Evolutionary conservation across 2,329 filamentous ascomycete species (phyloP), one percentile per base, ranked within the genome.

Genomic region (Cordyceps fumosorosea): DNA sequence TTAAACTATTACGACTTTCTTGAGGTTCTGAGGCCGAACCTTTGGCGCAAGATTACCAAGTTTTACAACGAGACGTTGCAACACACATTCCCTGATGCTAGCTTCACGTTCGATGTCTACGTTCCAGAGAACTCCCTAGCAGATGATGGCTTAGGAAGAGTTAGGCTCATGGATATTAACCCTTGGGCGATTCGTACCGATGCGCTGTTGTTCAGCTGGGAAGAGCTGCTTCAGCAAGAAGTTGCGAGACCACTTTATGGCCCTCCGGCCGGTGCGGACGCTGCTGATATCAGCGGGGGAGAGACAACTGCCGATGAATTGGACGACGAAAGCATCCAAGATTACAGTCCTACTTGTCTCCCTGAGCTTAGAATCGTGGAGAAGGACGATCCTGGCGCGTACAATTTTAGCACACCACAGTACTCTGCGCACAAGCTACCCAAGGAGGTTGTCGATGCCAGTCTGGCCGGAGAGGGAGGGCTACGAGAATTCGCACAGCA

Each of bases 381-480:
- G 67, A 87, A 87, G 72, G 89, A 93, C 66, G 93, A 98, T 67
- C 91, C 93, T 0, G 90, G 93, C 64, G 93, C 93, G 1, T 95
- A 91, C 72, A 89, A 89, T 67, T 96, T 97, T 72, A 87, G 84
- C 66, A 89, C 90, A 5, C 85, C 91, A 1, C 90, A 93, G 70
- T 98, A 96, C 74, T 96, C 92, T 65, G 93, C 95, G 3, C 93
- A 98, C 72, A 99, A 98, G 76, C 77, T 99, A 68, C 95, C 95
- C 0, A 92, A 88, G 73, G 95, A 99, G 68, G 91, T 98, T 2
- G 93, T 97, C 3, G 85, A 89, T 67, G 87, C 86, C 22, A 84
- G 85, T 66, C 69, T 83, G 66, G 82, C 82, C 1, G 89, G 89
- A 3, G 85, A 90, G 61, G 90, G 89, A 3, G 89, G 89, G 0